Conservation (phyloP, 139 green algal genomes). For the Chlorella ohadii region DNA sequence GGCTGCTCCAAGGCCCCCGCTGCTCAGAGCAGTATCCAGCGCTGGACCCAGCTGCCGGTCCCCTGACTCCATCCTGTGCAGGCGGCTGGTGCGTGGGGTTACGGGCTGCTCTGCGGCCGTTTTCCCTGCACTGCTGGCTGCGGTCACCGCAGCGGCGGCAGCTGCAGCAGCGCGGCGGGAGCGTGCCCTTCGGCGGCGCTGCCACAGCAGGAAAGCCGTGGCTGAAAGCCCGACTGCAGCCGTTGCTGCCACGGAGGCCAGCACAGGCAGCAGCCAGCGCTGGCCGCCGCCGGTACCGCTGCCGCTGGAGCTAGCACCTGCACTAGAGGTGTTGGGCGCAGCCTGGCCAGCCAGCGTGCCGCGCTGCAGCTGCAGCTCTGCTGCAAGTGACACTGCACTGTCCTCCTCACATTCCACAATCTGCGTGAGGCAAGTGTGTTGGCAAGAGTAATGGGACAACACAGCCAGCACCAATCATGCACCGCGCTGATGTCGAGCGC, state of each 20-base stretch:
- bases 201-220: neutral
- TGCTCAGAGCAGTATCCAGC: neutral
- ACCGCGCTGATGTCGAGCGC: no score
- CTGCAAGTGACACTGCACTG: neutral
- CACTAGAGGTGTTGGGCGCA: no score
- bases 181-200: neutral
- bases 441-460: no score
- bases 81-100: neutral
- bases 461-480: no score
- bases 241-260: neutral
- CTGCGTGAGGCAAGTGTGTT: no score
- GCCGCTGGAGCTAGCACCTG: no score
- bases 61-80: slow-evolving; percentile 4
- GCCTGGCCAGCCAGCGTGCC: no score
- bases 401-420: neutral
- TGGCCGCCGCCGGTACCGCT: neutral
- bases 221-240: no score
- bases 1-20: no score
- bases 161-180: neutral
- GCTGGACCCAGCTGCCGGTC: neutral
- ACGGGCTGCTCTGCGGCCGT: neutral
- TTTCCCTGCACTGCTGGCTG: neutral
- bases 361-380: neutral
- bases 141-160: neutral
- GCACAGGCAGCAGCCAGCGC: neutral